Base-by-base conservation (phyloP, 2,329 filamentous ascomycete genomes). In the Neonectria faginata region DNA sequence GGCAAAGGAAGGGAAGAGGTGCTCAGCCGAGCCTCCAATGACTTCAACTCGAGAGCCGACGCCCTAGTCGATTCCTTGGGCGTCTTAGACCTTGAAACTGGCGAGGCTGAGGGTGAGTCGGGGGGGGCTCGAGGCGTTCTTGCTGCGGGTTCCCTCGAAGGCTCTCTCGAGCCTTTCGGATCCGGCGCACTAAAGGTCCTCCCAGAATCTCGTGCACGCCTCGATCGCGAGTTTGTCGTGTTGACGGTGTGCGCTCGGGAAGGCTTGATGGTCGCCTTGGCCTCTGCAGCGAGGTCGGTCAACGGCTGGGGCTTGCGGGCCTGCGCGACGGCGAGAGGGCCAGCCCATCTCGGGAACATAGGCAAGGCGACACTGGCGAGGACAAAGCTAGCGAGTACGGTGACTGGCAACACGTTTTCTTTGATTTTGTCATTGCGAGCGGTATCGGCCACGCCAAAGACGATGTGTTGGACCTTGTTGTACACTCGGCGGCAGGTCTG, bases 401-500 rank as follows among this genome's bases (percentile, higher is more conserved):
- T 92, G 59, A 95, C 92, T 8, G 92, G 92, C 42, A 95, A 79
- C 6, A 91, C 85, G 77, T 96, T 96, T 79, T 95, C 92, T 75
- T 89, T 91, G 77, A 96, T 94, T 80, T 90, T 91, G 72, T 93
- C 91, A 69, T 89, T 85, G 62, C 89, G 86, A 65, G 85, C 84
- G 27, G 86, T 85, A 74, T 95, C 92, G 36, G 89, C 85, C 25
- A 91, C 84, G 20, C 92, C 92, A 77, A 96, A 96, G 27, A 96
- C 92, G 72, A 96, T 93, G 78, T 93, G 89, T 79, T 96, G 92
- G 42, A 96, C 92, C 79, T 93, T 93, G 80, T 96, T 96, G 82
- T 94, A 95, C 71, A 96, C 89, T 74, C 93, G 85, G 64, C 92
- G 88, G 76, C 92, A 95, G 54, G 91, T 95, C 80, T 92, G 90